A percentile compares a stretch with the other conserved stretches of the same genome.
phyloP scores from a whole-genome alignment of 108 stramenopile genomes.

The Skeletonema marinoi region DNA sequence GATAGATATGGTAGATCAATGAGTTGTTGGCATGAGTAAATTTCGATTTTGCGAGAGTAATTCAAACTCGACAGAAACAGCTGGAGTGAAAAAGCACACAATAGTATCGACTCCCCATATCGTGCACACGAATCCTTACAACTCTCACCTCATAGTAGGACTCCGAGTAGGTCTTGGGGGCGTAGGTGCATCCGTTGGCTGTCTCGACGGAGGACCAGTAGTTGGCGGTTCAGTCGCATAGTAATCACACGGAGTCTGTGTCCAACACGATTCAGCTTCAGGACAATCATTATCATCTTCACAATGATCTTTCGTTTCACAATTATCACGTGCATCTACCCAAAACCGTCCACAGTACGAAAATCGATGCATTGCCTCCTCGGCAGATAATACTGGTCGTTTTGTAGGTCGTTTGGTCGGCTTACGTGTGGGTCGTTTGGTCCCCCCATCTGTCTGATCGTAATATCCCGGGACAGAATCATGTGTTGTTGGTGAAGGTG shows the following conservation, averaged over 20 bases:
- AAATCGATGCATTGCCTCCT: slow-evolving; percentile 45
- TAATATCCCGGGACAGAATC: slow-evolving; percentile 18
- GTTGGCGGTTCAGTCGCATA: slow-evolving; percentile 40
- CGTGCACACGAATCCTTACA: background rate
- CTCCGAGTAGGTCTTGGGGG: slow-evolving; percentile 8
- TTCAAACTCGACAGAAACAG: background rate
- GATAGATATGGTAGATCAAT: background rate
- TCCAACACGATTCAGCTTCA: slow-evolving; percentile 43
- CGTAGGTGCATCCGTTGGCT: slow-evolving; percentile 10
- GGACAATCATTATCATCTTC: slow-evolving; percentile 49
- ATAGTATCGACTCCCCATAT: background rate
- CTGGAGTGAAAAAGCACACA: background rate
- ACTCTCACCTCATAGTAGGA: slow-evolving; percentile 24
- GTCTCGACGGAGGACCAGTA: background rate
- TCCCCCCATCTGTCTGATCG: background rate
- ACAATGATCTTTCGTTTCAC: slow-evolving; percentile 47
- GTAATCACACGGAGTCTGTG: slow-evolving; percentile 48
- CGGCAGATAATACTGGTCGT: slow-evolving; percentile 33
- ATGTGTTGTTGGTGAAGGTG: slow-evolving; percentile 1
- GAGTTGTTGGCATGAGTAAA: no score
- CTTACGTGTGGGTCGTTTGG: background rate
- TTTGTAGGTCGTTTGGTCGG: slow-evolving; percentile 29
- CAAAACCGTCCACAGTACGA: slow-evolving; percentile 39
- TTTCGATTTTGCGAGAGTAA: background rate
- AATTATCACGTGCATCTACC: slow-evolving; percentile 39